phyloP scores from a whole-genome alignment of 805 yeast genomes.

The Candida ipomoeae region DNA sequence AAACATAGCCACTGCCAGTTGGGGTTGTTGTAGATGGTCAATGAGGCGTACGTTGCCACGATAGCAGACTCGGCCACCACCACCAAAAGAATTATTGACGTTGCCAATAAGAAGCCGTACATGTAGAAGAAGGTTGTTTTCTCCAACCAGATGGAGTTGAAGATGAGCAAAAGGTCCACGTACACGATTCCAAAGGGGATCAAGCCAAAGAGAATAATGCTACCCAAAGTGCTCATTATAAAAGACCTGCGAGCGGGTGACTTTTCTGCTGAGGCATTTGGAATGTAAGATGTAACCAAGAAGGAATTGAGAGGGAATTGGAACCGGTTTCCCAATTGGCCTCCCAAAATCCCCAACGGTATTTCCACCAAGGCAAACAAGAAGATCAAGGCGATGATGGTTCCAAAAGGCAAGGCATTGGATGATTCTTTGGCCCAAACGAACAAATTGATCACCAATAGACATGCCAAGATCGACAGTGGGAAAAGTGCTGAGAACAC shows the following conservation, averaged over 20 bases:
- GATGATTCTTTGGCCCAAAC: slow-evolving; percentile 77
- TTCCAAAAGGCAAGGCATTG: slow-evolving; percentile 72
- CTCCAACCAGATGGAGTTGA: slow-evolving; percentile 76
- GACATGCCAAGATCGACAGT: slow-evolving; percentile 44
- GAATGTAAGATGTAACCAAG: slow-evolving; percentile 11
- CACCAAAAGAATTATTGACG: slow-evolving; percentile 54
- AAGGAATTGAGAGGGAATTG: slow-evolving; percentile 23
- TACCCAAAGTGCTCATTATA: slow-evolving; percentile 21
- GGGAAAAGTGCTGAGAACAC: slow-evolving; percentile 41
- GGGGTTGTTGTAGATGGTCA: slow-evolving; percentile 50
- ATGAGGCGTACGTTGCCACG: slow-evolving; percentile 60
- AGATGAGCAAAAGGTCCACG: slow-evolving; percentile 68
- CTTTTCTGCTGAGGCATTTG: not conserved
- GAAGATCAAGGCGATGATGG: slow-evolving; percentile 56
- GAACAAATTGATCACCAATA: slow-evolving; percentile 58
- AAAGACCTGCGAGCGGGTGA: slow-evolving; percentile 17
- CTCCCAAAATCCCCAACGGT: slow-evolving; percentile 77
- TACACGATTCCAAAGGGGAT: slow-evolving; percentile 79
- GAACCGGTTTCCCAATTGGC: slow-evolving; percentile 43
- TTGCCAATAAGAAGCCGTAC: slow-evolving; percentile 71
- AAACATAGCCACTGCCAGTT: slow-evolving; percentile 86
- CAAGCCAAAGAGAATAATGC: slow-evolving; percentile 54
- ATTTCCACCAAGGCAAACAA: slow-evolving; percentile 63
- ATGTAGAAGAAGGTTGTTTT: slow-evolving; percentile 73
- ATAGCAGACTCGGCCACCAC: slow-evolving; percentile 70